Evolutionary conservation across 306 rosid genomes (phyloP), one percentile per base, ranked within the genome.

Genomic region (Dalbergia oliveri): DNA sequence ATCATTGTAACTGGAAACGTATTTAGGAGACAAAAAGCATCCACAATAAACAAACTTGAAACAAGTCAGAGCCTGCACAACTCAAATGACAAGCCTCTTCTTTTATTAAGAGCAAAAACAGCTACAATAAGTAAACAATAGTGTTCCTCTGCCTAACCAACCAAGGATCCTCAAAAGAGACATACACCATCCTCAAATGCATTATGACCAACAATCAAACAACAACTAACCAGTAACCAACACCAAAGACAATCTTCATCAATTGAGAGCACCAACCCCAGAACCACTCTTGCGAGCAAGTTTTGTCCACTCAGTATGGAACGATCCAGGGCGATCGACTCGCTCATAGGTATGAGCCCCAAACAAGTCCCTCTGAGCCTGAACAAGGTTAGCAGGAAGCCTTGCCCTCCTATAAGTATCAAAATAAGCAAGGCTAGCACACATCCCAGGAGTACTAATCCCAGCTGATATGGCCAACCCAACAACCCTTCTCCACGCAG

Each of bases 271-370:
- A 60, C 87, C 96, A 69, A 80, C 89, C 18, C 94, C 89, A 11
- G 91, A 59, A 31, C 86, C 85, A 44, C 73, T 88, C 81, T 84
- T 79, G 56, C 91, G 90, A 21, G 99, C 97, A 50, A 92, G 88
- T 81, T 94, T 94, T 0, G 97, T 90, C 99, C 99, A 94, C 86
- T 92, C 97, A 0, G 97, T 94, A 21, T 94, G 99, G 72, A 86
- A 94, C 0, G 92, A n/a, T 2, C 99, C 99, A 0, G 93, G 92
- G 56, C 90, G 95, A 84, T 94, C 99, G 31, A 86, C 62, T 57
- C 99, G 72, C 85, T 94, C 97, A 51, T 94, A 94, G 3, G 99
- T 94, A 74, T 94, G 97, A 12, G 99, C 99, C 35, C 99, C 99
- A 54, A 94, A 94, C 84, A 94, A 81, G 80, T 94, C 99, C 85